These are phyloP conservation scores for Fusarium coffeatum DNA, from an alignment of 2,329 filamentous ascomycete species.

Conservation along the genomic window DNA sequence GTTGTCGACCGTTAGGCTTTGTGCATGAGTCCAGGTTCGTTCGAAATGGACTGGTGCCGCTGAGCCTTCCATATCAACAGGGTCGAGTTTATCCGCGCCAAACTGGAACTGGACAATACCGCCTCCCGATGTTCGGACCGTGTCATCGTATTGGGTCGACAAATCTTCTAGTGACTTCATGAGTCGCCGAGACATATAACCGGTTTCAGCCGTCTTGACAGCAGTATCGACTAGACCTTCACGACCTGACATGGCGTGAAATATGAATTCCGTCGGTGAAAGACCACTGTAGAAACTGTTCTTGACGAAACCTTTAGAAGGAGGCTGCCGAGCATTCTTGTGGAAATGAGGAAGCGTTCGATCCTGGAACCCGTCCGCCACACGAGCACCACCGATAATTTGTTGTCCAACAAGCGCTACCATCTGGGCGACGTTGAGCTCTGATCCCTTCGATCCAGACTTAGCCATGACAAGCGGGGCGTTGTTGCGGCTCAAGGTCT, in stretches of 20 bases:
- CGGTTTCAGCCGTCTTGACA: constrained; percentile 98
- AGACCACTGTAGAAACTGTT: constrained; percentile 98
- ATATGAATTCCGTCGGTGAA: constrained; percentile 91
- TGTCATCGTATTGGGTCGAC: constrained; percentile 92
- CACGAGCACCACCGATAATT: constrained; percentile 93
- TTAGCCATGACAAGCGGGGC: constrained; percentile 96
- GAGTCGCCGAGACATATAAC: constrained; percentile 96
- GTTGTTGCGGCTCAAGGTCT: constrained; percentile 89
- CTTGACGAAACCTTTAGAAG: constrained; percentile 94
- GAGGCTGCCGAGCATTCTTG: constrained; percentile 91
- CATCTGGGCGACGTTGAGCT: constrained; percentile 99
- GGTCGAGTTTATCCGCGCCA: constrained; percentile 94
- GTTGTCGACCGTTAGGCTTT: constrained; percentile 83
- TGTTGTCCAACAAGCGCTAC: constrained; percentile 97
- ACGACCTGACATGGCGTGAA: constrained; percentile 98
- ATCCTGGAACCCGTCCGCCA: constrained; percentile 96
- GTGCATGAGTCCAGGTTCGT: constrained; percentile 85
- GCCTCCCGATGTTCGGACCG: constrained; percentile 89
- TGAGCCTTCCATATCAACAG: constrained; percentile 96
- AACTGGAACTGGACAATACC: constrained; percentile 97
- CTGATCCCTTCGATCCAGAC: constrained; percentile 95
- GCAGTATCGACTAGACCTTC: constrained; percentile 99
- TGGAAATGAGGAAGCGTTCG: constrained; percentile 94
- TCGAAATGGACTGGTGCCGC: constrained; percentile 93
- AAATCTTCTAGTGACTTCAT: constrained; percentile 99